Conservation (phyloP, 108 stramenopile genomes). For the Fragilaria radians region DNA sequence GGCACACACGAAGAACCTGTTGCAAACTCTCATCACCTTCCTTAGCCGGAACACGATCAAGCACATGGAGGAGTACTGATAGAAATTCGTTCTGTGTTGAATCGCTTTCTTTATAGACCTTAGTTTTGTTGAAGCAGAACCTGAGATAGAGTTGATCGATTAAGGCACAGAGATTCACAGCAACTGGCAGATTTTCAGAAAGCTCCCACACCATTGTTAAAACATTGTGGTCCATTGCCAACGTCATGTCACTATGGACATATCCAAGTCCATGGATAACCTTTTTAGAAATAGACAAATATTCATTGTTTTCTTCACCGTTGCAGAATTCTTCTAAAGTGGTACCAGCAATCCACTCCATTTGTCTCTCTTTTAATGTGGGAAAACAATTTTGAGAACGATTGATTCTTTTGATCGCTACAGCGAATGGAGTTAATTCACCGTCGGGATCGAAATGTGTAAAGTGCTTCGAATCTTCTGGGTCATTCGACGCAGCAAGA, state of each 20-base stretch:
- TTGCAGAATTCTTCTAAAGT: conserved; percentile 81
- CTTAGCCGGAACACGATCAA: conserved; percentile 67
- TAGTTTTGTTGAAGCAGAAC: conserved; percentile 85
- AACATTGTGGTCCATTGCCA: conserved; percentile 87
- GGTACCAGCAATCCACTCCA: conserved; percentile 76
- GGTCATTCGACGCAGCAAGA: conserved; percentile 83
- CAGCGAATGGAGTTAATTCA: conserved; percentile 51
- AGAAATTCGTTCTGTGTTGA: conserved; percentile 85
- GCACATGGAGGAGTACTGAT: conserved; percentile 77
- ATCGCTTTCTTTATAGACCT: conserved; percentile 75
- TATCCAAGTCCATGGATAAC: conserved; percentile 73
- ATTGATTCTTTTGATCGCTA: conserved; percentile 65
- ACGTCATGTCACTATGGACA: conserved; percentile 55
- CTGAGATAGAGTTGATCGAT: conserved; percentile 72
- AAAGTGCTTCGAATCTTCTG: conserved; percentile 64
- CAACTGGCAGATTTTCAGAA: conserved; percentile 72
- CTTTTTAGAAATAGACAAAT: conserved; percentile 57
- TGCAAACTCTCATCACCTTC: conserved; percentile 82
- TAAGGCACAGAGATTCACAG: conserved; percentile 63
- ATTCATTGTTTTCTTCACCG: conserved; percentile 46
- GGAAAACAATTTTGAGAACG: conserved; percentile 71
- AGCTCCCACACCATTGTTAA: conserved; percentile 83
- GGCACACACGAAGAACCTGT: conserved; percentile 54
- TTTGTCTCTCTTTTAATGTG: conserved; percentile 67
- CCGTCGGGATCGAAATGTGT: conserved; percentile 52